Evolutionary conservation across 169 alveolate genomes (phyloP).

Genomic region (Amoebophrya sp.): DNA sequence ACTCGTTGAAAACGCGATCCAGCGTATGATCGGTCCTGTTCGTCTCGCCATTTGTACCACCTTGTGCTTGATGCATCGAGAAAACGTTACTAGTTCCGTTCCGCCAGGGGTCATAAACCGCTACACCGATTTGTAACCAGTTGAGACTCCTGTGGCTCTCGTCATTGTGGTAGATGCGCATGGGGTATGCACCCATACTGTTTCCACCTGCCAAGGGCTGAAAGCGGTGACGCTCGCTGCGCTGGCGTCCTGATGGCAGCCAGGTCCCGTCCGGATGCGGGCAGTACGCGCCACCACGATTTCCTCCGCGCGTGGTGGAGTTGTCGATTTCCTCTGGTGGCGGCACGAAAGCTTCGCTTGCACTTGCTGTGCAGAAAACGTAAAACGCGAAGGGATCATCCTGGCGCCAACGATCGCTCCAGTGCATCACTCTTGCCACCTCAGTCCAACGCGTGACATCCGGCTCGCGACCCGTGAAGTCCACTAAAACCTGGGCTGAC

Average conservation of each 20-base stretch:
- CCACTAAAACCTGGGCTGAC: background rate
- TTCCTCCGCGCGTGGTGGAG: too few species aligned
- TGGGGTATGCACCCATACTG: background rate
- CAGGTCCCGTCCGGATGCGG: background rate
- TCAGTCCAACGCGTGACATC: background rate
- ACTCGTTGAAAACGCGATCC: background rate
- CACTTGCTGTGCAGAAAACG: background rate
- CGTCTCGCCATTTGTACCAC: background rate
- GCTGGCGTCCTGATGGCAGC: background rate
- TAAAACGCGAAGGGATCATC: slow-evolving; percentile 10
- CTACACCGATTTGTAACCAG: background rate
- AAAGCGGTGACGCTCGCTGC: background rate
- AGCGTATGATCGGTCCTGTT: background rate
- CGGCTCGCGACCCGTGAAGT: background rate
- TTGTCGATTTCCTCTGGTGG: background rate
- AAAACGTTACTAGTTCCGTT: background rate
- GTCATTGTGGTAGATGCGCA: slow-evolving; percentile 25
- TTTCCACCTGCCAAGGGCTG: background rate
- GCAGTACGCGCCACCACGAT: too few species aligned
- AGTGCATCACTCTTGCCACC: background rate
- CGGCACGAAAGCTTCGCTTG: background rate
- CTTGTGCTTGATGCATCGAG: background rate
- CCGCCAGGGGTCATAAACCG: background rate
- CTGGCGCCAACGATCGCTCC: background rate
- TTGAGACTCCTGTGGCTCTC: background rate